Evolutionary conservation across 2,329 filamentous ascomycete genomes (phyloP), one percentile per base, ranked within the genome.

Genomic region (Nigrospora osmanthi): DNA sequence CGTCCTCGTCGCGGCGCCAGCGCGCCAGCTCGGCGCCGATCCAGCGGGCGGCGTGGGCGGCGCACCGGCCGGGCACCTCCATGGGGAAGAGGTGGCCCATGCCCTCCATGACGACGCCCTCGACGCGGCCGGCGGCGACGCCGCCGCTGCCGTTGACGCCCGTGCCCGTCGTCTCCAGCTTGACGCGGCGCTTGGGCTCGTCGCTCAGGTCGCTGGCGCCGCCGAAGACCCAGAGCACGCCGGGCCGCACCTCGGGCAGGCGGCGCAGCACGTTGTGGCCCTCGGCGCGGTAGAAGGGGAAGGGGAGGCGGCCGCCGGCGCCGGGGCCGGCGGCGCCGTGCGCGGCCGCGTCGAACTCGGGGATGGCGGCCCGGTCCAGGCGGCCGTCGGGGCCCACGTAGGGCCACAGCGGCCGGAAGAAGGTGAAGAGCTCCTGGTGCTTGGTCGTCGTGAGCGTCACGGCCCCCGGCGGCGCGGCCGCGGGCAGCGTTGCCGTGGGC

Each of bases 361-460:
- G 42, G 28, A 39, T 34, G 30, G 58, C 52, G 6, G 59, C 54
- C 1, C 60, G 54, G 31, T 64, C 60, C 2, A 61, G 50, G 1
- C 68, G 56, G 47, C 71, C 66, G 52, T 82, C 76, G 2, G 67
- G 71, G 4, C 73, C 52, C 40, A 67, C 61, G 49, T 69, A 69
- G 9, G 67, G 64, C 60, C 65, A 79, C 47, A 77, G 76, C 0
- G 81, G 78, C 0, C 85, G 76, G 51, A 87, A 66, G 60, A 85
- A 93, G 1, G 83, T 89, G 57, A 88, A 83, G 45, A 93, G 85
- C 68, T 95, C 89, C 59, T 95, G 88, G 62, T 95, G 86, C 56
- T 90, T 89, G 1, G 88, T 84, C 1, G 91, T 97, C 2, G 79
- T 78, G 3, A 93, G 72, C 0, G 88, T 91, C 1, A 89, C 83